Evolutionary conservation across 2,329 filamentous ascomycete species (phyloP).

Genomic region (Aureobasidium musti): DNA sequence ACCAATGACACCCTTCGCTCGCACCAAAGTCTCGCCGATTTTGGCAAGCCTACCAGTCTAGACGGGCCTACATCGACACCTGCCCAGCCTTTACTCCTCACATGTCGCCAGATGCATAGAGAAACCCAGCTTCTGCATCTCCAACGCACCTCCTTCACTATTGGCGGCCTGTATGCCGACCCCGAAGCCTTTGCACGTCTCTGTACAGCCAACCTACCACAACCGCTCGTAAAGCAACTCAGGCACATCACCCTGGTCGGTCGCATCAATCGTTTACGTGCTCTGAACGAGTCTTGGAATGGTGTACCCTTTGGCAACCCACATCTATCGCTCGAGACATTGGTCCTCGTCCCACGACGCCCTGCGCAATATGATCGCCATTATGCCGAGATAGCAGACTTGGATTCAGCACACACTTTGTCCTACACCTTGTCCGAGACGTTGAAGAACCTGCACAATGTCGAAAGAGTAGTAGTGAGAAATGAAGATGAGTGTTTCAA

Average conservation of each 20-base stretch:
- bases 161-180: constrained; percentile 35
- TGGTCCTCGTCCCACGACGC: constrained; percentile 40
- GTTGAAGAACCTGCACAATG: constrained; percentile 34
- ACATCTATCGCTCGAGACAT: constrained; percentile 37
- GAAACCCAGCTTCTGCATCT: constrained; percentile 38
- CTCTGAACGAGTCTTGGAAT: constrained; percentile 42
- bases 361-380: constrained; percentile 35
- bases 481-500: constrained; percentile 41
- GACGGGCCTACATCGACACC: background rate
- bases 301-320: constrained; percentile 41
- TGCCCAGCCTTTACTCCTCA: constrained; percentile 3
- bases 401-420: constrained; percentile 40
- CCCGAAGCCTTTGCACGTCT: constrained; percentile 38
- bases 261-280: constrained; percentile 38
- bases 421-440: constrained; percentile 32
- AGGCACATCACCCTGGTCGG: constrained; percentile 41
- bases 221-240: constrained; percentile 34
- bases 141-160: constrained; percentile 37
- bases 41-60: constrained; percentile 12
- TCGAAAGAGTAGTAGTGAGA: constrained; percentile 38
- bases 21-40: background rate
- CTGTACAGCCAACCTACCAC: constrained; percentile 34
- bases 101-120: constrained; percentile 29
- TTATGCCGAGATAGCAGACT: constrained; percentile 41
- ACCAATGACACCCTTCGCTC: background rate